A percentile compares a stretch with the other conserved stretches of the same genome.
Conservation (phyloP, 2,329 filamentous ascomycete genomes). For the Colletotrichum caudatum region DNA sequence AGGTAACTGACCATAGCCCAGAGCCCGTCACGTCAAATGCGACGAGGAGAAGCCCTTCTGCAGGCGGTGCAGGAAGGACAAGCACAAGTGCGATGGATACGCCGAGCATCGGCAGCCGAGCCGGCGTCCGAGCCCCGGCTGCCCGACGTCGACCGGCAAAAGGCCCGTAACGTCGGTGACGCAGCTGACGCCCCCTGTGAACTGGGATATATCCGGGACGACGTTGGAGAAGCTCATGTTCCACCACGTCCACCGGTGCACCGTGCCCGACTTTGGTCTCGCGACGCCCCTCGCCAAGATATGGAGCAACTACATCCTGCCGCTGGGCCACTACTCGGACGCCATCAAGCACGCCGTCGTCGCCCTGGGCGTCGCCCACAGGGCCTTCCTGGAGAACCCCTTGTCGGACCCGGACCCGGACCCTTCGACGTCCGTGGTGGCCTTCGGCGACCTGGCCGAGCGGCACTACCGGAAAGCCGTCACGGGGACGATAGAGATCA, state of each 20-base stretch:
- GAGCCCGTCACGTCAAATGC: slow-evolving; percentile 42
- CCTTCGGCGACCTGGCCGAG: slow-evolving; percentile 12
- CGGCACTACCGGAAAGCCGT: slow-evolving; percentile 32
- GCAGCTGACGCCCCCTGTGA: slow-evolving; percentile 22
- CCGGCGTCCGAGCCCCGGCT: background rate
- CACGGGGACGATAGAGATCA: slow-evolving; percentile 29
- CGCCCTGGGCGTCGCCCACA: slow-evolving; percentile 30
- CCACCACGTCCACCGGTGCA: slow-evolving; percentile 35
- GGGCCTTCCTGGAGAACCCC: slow-evolving; percentile 22
- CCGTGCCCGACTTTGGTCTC: slow-evolving; percentile 28
- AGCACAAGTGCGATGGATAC: slow-evolving; percentile 42
- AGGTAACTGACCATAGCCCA: slow-evolving; percentile 10
- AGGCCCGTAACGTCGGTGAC: slow-evolving; percentile 6
- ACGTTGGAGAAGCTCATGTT: slow-evolving; percentile 30
- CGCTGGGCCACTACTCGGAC: slow-evolving; percentile 32
- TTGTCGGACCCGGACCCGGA: slow-evolving; percentile 4
- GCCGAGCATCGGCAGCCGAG: background rate
- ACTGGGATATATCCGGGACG: slow-evolving; percentile 25
- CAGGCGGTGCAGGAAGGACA: slow-evolving; percentile 31
- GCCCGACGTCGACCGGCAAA: background rate
- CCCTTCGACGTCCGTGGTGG: background rate
- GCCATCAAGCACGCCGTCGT: slow-evolving; percentile 34
- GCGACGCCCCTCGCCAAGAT: slow-evolving; percentile 27
- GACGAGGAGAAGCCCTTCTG: slow-evolving; percentile 42
- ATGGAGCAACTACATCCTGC: slow-evolving; percentile 37